These are phyloP conservation scores for Salinomyces thailandicus DNA, from an alignment of 2,329 filamentous ascomycete species.

Conservation along the genomic window DNA sequence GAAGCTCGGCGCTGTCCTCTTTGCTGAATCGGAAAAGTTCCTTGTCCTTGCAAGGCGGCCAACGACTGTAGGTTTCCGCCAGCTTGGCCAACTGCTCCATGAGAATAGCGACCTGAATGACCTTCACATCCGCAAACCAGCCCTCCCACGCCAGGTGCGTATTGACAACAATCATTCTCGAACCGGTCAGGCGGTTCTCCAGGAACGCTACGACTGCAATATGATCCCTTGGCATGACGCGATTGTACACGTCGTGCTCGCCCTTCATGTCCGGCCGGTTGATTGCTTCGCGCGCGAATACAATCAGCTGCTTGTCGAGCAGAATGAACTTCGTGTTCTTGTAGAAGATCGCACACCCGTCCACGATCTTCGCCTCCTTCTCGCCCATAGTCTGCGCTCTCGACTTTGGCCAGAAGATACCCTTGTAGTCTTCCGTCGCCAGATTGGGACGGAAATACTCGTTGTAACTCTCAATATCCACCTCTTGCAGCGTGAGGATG, in stretches of 20 bases:
- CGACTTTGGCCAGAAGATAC: conserved; percentile 83
- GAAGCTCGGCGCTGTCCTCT: conserved; percentile 40
- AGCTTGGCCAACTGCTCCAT: conserved; percentile 85
- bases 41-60: conserved; percentile 55
- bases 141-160: conserved; percentile 95
- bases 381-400: conserved; percentile 86
- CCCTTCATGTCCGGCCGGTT: conserved; percentile 95
- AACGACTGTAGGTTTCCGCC: conserved; percentile 73
- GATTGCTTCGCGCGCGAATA: conserved; percentile 85
- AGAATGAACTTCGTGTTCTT: conserved; percentile 90
- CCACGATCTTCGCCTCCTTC: conserved; percentile 77
- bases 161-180: conserved; percentile 84
- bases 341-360: conserved; percentile 95
- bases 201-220: conserved; percentile 88
- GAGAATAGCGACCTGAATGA: conserved; percentile 88
- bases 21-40: conserved; percentile 37
- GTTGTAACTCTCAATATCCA: conserved; percentile 84
- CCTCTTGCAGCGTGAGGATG: conserved; percentile 86
- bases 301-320: conserved; percentile 86
- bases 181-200: conserved; percentile 83
- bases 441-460: conserved; percentile 83
- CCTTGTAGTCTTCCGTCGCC: conserved; percentile 81
- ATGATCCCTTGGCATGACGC: conserved; percentile 96
- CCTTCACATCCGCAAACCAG: conserved; percentile 81
- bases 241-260: conserved; percentile 94